Evolutionary conservation across 106 monocot species (phyloP).

Genomic region (Chionographis japonica): DNA sequence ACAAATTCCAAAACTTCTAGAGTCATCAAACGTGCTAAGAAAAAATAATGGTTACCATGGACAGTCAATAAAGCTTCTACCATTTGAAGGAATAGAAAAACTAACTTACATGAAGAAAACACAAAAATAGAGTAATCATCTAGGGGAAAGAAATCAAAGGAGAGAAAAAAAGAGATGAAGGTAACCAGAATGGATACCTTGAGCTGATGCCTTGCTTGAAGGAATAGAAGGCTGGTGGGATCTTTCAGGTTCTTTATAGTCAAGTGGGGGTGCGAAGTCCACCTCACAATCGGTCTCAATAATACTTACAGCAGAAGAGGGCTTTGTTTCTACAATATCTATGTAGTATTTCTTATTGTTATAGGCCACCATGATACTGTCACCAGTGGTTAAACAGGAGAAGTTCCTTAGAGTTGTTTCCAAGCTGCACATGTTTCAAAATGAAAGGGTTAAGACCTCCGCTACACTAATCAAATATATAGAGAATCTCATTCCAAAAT

Average conservation of each 20-base stretch:
- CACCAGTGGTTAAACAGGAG: constrained; percentile 89
- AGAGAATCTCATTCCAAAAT: no score
- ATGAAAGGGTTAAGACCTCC: background rate
- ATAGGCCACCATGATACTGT: constrained; percentile 96
- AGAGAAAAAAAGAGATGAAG: background rate
- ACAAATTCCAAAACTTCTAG: no score
- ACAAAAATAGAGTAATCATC: background rate
- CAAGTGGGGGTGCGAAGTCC: constrained; percentile 92
- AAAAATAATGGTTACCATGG: no score
- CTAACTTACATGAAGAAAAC: background rate
- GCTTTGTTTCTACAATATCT: constrained; percentile 96
- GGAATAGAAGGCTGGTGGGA: constrained; percentile 34
- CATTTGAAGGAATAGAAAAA: no score
- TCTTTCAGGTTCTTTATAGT: constrained; percentile 85
- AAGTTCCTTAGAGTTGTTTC: constrained; percentile 87
- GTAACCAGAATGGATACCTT: constrained; percentile 27
- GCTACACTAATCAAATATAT: no score
- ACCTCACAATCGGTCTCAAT: constrained; percentile 99
- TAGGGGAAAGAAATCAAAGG: background rate
- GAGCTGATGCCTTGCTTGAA: constrained; percentile 30
- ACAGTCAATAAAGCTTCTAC: no score
- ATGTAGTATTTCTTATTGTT: constrained; percentile 98
- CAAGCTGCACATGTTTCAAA: constrained; percentile 42
- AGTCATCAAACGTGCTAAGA: no score
- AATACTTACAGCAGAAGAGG: constrained; percentile 80